Evolutionary conservation across 805 yeast genomes (phyloP), one percentile per base, ranked within the genome.

Genomic region (Lachancea cidri): DNA sequence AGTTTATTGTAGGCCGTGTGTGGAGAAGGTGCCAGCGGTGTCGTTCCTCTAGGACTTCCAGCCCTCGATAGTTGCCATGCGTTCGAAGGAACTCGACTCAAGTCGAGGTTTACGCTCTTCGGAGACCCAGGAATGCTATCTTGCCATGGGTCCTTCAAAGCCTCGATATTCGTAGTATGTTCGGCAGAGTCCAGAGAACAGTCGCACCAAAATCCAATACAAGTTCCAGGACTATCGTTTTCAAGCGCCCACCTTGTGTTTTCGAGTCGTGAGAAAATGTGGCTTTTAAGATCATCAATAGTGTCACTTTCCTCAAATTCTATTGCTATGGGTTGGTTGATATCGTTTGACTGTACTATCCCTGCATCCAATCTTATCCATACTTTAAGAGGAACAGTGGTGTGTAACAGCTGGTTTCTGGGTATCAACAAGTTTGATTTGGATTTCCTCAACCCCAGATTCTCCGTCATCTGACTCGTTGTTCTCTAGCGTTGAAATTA

Each of bases 231-330:
- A 74, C 35, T 67, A 57, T 45, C 63, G 35, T 55, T 74, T 58
- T 3, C 79, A 84, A 42, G 83, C 55, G 2, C 86, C 73, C 44
- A 83, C 78, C 41, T 94, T 84, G 58, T 74, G 16, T 36, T 17
- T 29, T 40, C 48, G 18, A 60, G 83, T 51, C 81, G 84, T 34
- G 65, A 65, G 29, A 80, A 61, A 1, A 89, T 72, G 44, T 77
- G 72, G 8, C 72, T 65, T 54, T 89, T 89, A 52, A 89, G 67
- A 60, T 91, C 96, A 60, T 89, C 98, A 4, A 89, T 73, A 1
- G 88, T 72, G 55, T 85, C 91, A 16, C 61, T 56, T 22, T 77
- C 77, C 14, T 70, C 68, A 15, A 85, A 82, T 43, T 70, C 57
- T 5, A 89, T 63, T 1, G 94, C 76, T 0, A 96, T 86, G 2